Evolutionary conservation across 2,329 filamentous ascomycete species (phyloP).

Genomic region (Dryadomyces sulphureus): DNA sequence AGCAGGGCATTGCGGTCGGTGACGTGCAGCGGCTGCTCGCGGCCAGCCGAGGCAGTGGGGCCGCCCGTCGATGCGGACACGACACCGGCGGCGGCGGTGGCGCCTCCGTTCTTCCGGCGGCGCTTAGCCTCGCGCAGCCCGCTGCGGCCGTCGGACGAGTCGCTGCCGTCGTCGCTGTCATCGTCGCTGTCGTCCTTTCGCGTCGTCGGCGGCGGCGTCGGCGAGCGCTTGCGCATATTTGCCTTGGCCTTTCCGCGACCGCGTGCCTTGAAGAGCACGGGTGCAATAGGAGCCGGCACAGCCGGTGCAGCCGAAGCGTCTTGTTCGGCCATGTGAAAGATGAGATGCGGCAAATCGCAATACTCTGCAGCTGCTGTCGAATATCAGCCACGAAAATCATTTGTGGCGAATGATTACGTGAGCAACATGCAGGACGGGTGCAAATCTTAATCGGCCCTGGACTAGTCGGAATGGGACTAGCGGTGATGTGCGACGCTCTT

Average conservation of each 20-base stretch:
- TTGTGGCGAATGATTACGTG: neutral
- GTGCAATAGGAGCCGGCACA: conserved; percentile 17
- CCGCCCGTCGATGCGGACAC: conserved; percentile 23
- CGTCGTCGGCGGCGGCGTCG: conserved; percentile 55
- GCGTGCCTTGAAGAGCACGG: conserved; percentile 73
- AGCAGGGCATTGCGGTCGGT: conserved; percentile 49
- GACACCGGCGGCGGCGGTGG: neutral
- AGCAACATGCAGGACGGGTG: too few species aligned
- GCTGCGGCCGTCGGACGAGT: conserved; percentile 40
- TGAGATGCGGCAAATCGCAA: too few species aligned
- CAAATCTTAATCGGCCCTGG: too few species aligned
- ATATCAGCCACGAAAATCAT: neutral
- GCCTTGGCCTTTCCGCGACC: conserved; percentile 54
- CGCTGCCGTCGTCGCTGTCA: conserved; percentile 35
- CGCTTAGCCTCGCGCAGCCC: conserved; percentile 62
- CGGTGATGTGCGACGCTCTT: neutral
- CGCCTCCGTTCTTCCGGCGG: conserved; percentile 35
- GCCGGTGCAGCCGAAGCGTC: conserved; percentile 14
- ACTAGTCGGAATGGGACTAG: neutral
- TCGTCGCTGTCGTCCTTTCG: conserved; percentile 33
- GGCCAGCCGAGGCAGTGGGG: conserved; percentile 1
- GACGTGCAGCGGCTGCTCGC: conserved; percentile 15
- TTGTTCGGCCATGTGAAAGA: neutral
- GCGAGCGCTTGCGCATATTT: conserved; percentile 66
- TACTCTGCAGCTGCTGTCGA: too few species aligned